phyloP scores from a whole-genome alignment of 257 asterid species.

The Agastache rugosa region DNA sequence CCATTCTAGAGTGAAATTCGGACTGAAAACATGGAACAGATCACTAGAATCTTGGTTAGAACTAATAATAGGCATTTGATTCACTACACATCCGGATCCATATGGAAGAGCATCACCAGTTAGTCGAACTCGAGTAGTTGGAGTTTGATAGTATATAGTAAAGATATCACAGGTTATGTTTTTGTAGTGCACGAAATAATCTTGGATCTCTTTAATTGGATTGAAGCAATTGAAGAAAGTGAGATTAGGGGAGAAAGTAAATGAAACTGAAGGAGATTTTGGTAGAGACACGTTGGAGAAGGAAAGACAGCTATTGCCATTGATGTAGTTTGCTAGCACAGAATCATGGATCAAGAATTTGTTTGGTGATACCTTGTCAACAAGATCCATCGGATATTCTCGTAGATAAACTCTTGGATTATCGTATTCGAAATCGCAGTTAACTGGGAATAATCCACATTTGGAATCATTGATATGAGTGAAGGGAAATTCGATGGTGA shows the following conservation, averaged over 20 bases:
- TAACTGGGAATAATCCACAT: constrained; percentile 49
- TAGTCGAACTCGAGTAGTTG: not conserved
- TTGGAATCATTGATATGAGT: not conserved
- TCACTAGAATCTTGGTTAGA: not conserved
- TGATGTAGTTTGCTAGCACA: not conserved
- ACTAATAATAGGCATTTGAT: too few relatives aligned
- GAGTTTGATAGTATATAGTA: constrained; percentile 5
- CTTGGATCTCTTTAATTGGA: too few relatives aligned
- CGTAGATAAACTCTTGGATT: constrained; percentile 32
- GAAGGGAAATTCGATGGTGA: constrained; percentile 46
- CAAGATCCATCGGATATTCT: constrained; percentile 18
- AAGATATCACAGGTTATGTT: not conserved
- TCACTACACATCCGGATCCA: too few relatives aligned
- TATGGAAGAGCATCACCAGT: not conserved
- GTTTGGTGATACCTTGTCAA: not conserved
- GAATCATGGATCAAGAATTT: constrained; percentile 7
- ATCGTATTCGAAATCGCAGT: not conserved
- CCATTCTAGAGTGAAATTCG: constrained; percentile 42
- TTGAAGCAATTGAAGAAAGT: constrained; percentile 37
- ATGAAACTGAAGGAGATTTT: constrained; percentile 29
- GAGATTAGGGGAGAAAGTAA: constrained; percentile 33
- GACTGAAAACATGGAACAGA: constrained; percentile 19
- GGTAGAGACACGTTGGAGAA: not conserved
- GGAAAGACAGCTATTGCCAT: not conserved
- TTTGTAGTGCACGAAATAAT: not conserved